These are phyloP conservation scores for Erysimum cheiranthoides DNA, from an alignment of 345 rosid species.

Conservation along the genomic window DNA sequence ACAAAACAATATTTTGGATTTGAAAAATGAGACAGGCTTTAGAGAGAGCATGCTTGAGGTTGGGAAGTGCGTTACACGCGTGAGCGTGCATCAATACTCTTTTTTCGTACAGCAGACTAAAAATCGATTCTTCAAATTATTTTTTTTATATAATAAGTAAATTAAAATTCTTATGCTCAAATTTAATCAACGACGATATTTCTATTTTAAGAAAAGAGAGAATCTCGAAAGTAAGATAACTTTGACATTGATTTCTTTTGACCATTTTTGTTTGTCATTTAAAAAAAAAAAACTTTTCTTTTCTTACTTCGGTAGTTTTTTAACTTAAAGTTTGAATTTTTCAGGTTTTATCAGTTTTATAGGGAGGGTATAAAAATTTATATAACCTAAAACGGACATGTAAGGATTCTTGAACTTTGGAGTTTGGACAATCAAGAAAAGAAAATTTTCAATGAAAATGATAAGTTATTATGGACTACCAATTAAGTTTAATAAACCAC, in stretches of 20 bases:
- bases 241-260: neutral
- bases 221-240: constrained; percentile 3
- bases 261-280: too few species aligned
- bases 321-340: too few species aligned
- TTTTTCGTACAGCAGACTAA: constrained; percentile 18
- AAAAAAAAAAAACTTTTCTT: too few species aligned
- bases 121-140: neutral
- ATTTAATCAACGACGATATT: neutral
- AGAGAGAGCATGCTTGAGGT: constrained; percentile 25
- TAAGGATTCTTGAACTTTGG: too few species aligned
- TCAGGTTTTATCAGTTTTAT: too few species aligned
- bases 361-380: too few species aligned
- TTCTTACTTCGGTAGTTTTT: too few species aligned
- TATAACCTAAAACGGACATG: too few species aligned
- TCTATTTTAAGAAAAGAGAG: neutral
- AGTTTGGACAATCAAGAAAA: too few species aligned
- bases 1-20: neutral
- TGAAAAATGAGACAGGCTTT: constrained; percentile 29
- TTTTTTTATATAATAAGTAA: neutral
- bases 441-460: too few species aligned
- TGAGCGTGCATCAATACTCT: constrained; percentile 42
- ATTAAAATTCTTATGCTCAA: neutral
- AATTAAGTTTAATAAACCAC: too few species aligned
- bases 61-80: constrained; percentile 41
- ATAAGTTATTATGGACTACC: too few species aligned